These are phyloP conservation scores for Herpotrichia juniperi DNA, from an alignment of 2,329 filamentous ascomycete genomes.

Conservation along the genomic window DNA sequence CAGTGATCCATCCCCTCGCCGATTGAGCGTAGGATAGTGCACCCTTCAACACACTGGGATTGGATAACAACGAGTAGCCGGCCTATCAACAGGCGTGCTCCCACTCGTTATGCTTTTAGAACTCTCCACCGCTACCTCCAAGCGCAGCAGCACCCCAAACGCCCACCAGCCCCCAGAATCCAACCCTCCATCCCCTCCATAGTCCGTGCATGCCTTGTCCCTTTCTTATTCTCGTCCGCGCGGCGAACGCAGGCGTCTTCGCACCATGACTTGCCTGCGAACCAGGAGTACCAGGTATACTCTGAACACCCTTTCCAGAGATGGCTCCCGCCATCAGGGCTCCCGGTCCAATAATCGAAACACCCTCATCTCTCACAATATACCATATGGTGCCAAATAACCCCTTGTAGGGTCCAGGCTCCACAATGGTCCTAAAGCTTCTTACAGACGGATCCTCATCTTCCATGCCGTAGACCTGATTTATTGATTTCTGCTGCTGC, in stretches of 20 bases:
- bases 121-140: conserved; percentile 46
- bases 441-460: conserved; percentile 32
- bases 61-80: neutral
- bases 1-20: neutral
- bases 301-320: conserved; percentile 31
- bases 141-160: conserved; percentile 74
- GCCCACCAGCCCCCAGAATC: conserved; percentile 77
- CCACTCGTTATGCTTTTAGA: no score
- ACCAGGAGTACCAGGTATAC: conserved; percentile 21
- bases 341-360: conserved; percentile 40
- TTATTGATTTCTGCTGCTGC: conserved; percentile 13
- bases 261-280: conserved; percentile 9
- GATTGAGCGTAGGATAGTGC: neutral
- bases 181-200: conserved; percentile 78
- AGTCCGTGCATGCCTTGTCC: conserved; percentile 73
- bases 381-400: conserved; percentile 89
- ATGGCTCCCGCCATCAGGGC: conserved; percentile 21
- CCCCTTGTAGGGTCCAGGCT: conserved; percentile 81
- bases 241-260: conserved; percentile 35
- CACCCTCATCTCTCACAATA: conserved; percentile 83
- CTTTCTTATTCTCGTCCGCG: conserved; percentile 54
- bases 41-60: neutral
- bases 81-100: neutral
- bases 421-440: conserved; percentile 73
- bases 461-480: conserved; percentile 19